phyloP scores from a whole-genome alignment of 1,139 yeast genomes.

The Pichia sp. region DNA sequence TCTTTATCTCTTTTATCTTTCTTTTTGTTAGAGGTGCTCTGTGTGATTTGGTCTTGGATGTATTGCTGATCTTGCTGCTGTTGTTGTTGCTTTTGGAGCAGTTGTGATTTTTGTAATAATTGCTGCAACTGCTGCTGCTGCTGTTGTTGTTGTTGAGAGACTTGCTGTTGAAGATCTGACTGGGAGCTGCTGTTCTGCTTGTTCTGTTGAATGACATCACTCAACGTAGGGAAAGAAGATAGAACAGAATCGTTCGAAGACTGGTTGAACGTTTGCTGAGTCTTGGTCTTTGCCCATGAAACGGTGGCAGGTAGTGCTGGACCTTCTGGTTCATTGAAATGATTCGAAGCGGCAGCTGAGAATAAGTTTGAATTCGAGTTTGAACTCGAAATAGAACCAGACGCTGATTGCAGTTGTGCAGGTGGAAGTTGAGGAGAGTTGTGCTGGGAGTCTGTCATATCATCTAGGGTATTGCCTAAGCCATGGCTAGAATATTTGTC shows the following conservation, averaged over 20 bases:
- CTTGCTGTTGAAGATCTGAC: constrained; percentile 12
- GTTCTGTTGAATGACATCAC: constrained; percentile 46
- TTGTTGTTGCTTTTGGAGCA: constrained; percentile 20
- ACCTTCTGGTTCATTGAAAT: constrained; percentile 14
- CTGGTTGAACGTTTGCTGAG: constrained; percentile 26
- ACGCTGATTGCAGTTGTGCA: constrained; percentile 15
- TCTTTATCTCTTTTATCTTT: constrained; percentile 33
- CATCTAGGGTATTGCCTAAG: constrained; percentile 18
- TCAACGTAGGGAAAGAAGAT: constrained; percentile 68
- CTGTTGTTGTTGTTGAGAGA: constrained; percentile 23
- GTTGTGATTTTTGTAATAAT: constrained; percentile 15
- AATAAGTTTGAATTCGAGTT: constrained; percentile 1
- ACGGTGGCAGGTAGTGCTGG: constrained; percentile 56
- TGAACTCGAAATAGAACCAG: constrained; percentile 6
- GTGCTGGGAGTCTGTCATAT: constrained; percentile 10
- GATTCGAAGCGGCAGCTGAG: not conserved
- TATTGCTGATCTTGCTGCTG: constrained; percentile 26
- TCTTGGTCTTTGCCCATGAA: constrained; percentile 46
- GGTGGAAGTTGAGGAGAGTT: constrained; percentile 18
- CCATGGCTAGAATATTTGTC: constrained; percentile 35
- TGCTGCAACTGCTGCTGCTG: constrained; percentile 30
- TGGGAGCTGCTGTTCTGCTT: constrained; percentile 20
- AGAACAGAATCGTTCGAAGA: constrained; percentile 35
- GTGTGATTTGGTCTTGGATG: constrained; percentile 1
- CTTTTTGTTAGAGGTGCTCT: constrained; percentile 13